A percentile compares a stretch with the other conserved stretches of the same genome.
These are phyloP conservation scores for Lactifluus echinatus DNA, from an alignment of 768 basidiomycete species.

Conservation along the genomic window DNA sequence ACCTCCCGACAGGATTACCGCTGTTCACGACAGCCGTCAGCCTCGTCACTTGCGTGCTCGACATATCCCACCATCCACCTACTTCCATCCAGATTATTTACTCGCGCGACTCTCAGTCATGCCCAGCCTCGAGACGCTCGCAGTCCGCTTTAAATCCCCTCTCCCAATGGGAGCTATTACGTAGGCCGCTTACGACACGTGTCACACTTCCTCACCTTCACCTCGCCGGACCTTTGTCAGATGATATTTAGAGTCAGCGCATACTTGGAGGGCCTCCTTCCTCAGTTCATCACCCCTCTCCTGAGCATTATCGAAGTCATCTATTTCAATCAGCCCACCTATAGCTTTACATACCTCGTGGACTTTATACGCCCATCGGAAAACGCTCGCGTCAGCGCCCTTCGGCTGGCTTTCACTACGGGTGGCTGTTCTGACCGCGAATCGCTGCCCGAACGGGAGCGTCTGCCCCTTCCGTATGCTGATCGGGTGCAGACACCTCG, in stretches of 20 bases:
- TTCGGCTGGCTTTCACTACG: neutral
- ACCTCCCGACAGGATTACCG: neutral
- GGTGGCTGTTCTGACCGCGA: neutral
- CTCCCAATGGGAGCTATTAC: neutral
- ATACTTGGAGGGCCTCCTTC: neutral
- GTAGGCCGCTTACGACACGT: neutral
- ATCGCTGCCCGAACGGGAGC: neutral
- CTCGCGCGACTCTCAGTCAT: neutral
- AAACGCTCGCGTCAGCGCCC: neutral
- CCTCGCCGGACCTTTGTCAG: neutral
- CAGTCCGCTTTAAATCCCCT: neutral
- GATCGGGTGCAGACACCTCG: neutral
- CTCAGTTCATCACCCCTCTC: neutral
- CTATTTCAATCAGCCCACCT: neutral
- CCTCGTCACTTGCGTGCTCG: neutral
- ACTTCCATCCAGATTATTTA: neutral
- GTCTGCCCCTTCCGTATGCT: neutral
- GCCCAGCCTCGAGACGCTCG: neutral
- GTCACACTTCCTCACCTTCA: neutral
- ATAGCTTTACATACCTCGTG: neutral
- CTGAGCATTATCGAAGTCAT: neutral
- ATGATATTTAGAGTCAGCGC: neutral
- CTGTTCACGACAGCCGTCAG: conserved; percentile 26
- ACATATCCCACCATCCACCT: neutral
- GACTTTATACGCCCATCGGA: neutral